Evolutionary conservation across 139 green algal genomes (phyloP).

Genomic region (Tetraselmis chui): DNA sequence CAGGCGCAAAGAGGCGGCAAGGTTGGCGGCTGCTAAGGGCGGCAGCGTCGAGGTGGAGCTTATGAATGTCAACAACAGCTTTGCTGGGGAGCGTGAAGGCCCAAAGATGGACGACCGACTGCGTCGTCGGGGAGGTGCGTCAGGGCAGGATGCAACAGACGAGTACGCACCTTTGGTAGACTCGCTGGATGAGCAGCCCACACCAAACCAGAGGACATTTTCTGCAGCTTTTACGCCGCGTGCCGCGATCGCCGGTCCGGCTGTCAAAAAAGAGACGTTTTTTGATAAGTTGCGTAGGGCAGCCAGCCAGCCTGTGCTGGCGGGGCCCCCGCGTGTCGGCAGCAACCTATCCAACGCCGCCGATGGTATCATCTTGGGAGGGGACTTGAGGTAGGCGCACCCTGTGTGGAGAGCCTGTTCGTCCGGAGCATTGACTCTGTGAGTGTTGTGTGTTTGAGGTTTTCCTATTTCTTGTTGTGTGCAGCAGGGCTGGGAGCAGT

Average conservation of each 20-base stretch:
- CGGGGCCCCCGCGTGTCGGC: neutral
- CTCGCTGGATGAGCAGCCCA: neutral
- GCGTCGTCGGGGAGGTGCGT: no score
- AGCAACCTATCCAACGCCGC: neutral
- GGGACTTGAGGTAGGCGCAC: no score
- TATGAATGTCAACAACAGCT: neutral
- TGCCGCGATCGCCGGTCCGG: neutral
- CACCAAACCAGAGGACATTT: neutral
- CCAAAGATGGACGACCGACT: neutral
- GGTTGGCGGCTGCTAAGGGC: neutral
- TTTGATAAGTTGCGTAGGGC: constrained; percentile 43
- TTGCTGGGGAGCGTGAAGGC: neutral
- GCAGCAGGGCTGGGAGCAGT: no score
- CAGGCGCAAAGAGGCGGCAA: neutral
- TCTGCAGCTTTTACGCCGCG: neutral
- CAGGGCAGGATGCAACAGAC: neutral
- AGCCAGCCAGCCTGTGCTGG: constrained; percentile 47
- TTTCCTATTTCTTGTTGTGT: no score
- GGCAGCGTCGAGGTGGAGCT: neutral
- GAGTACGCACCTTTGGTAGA: neutral
- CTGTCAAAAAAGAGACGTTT: constrained; percentile 13
- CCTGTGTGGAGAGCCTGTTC: no score
- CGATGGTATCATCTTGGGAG: neutral
- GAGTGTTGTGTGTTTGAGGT: no score
- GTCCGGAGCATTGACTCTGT: no score